Evolutionary conservation across 495 filamentous ascomycete species (phyloP), one percentile per base, ranked within the genome.

Genomic region (Oidiodendron maius): DNA sequence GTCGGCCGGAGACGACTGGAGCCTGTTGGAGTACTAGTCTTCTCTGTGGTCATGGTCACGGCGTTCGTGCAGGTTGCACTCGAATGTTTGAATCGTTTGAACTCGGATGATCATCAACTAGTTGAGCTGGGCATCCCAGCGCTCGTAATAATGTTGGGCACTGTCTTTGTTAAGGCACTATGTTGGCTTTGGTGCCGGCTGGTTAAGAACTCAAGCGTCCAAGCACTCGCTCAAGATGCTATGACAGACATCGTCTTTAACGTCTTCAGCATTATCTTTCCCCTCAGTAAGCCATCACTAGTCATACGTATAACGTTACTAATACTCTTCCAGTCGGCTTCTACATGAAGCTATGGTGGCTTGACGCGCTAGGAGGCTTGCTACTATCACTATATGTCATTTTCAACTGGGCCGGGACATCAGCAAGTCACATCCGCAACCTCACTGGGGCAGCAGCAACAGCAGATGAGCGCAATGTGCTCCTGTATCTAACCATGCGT

Each of bases 151-250:
- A 91, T 96, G 89, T 72, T 82, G 5, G 67, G 73, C 22, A 96
- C 91, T 0, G 83, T 96, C 20, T 58, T 90, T 11, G 79, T 95
- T 56, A 96, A 95, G 60, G 72, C 81, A 20, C 45, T 76, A n/a
- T 89, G 84, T 65, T 96, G 88, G 86, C 60, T 95, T 22, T 96
- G 86, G 85, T 95, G 90, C 62, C 87, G 89, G 2, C 64, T 91
- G 12, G 85, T 96, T 47, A 87, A 84, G 28, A 95, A 95, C 59
- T 89, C 85, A 8, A 87, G 82, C 49, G 89, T 95, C 1, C 91
- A 94, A 63, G 89, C 90, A 0, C 64, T 96, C 28, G 68, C 68
- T 4, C 61, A 66, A 10, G 68, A 68, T 46, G 59, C 60, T 10
- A 59, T 62, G 58, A 62, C 65, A 25, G 74, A 77, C 60, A 86